These are phyloP conservation scores for Zymoseptoria tritici DNA, from an alignment of 2,329 filamentous ascomycete genomes.

Conservation along the genomic window DNA sequence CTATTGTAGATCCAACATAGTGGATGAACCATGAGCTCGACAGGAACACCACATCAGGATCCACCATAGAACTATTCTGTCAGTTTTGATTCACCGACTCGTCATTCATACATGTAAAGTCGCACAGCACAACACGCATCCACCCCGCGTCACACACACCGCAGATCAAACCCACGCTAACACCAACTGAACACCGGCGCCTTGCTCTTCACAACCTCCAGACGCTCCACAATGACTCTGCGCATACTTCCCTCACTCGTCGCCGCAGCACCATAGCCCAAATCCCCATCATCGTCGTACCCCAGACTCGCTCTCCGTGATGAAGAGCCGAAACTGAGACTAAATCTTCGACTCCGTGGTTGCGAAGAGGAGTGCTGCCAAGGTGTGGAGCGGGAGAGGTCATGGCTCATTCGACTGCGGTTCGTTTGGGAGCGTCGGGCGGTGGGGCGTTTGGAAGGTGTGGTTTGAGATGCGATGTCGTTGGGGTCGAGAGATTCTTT, in stretches of 20 bases:
- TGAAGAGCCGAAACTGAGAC: slow-evolving; percentile 26
- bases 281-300: slow-evolving; percentile 72
- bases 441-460: slow-evolving; percentile 10
- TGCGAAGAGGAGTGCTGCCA: slow-evolving; percentile 25
- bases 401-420: slow-evolving; percentile 12
- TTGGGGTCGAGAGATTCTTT: not conserved
- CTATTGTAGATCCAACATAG: too few species aligned
- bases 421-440: not conserved
- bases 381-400: slow-evolving; percentile 14
- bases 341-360: slow-evolving; percentile 35
- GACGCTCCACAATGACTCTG: slow-evolving; percentile 91
- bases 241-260: slow-evolving; percentile 86
- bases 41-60: too few species aligned
- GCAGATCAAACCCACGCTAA: slow-evolving; percentile 35
- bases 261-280: slow-evolving; percentile 89
- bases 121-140: too few species aligned
- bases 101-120: too few species aligned
- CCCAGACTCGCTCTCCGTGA: slow-evolving; percentile 4
- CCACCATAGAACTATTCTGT: too few species aligned
- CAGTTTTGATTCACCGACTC: too few species aligned
- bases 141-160: too few species aligned
- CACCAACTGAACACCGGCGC: slow-evolving; percentile 98
- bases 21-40: too few species aligned
- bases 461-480: not conserved
- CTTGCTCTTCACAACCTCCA: slow-evolving; percentile 91